Base-by-base conservation (phyloP, 805 yeast genomes). In the Monosporozyma servazzii region DNA sequence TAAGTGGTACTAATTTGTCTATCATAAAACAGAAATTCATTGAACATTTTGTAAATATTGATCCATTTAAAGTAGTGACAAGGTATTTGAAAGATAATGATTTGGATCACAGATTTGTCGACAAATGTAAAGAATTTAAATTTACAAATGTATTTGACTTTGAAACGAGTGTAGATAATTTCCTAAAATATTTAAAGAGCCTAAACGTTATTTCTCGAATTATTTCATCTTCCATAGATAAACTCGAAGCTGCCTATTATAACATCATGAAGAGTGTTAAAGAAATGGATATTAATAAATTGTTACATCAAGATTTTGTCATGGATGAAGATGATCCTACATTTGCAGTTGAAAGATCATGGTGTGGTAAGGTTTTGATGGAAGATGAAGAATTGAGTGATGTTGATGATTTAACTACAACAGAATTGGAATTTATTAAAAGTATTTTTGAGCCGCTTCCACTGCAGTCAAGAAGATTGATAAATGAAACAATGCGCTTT, bases 371-470 rank as follows among this genome's bases (percentile, higher is more conserved):
- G 3, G 25, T 48, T 6, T 47, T 62, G 2, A 59, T 71, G 65
- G 49, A 61, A 45, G 60, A 64, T 18, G 66, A 63, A 43, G 68
- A 57, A 3, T 53, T 72, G 48, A 62, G 66, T 48, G 71, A 67
- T 20, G 65, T 62, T 0, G 67, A 63, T 23, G 66, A 62, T 5
- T 33, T 53, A 33, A 46, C 18, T 9, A 23, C 17, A 1, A 4
- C 17, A 8, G 54, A 54, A 41, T 15, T 18, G n/a, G 27, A 13
- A 31, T 5, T 15, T 23, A n/a, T 42, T 6, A 23, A 15, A 11
- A 23, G 10, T 42, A 15, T 23, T 8, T 23, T 18, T 23, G 45
- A 17, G 10, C 30, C 45, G 13, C 5, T 33, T 15, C 15, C n/a
- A 3, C 17, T 33, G 5, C 4, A 18, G 13, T 18, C 15, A 20